Conservation (phyloP, 345 rosid genomes). For the Dovyalis caffra region DNA sequence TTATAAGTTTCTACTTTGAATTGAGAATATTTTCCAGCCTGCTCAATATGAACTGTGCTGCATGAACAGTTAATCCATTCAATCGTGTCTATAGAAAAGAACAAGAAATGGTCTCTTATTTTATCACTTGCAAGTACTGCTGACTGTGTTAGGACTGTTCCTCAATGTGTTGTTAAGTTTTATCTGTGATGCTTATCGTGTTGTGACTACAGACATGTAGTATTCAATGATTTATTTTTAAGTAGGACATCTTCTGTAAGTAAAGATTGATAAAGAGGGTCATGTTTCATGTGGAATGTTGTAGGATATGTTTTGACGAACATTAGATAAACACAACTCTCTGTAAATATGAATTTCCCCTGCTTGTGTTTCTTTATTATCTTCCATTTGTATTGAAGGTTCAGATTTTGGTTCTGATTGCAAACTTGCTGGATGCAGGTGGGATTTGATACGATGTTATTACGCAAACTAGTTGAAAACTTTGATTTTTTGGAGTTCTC, state of each 20-base stretch:
- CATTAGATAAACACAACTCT: background rate
- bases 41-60: background rate
- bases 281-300: background rate
- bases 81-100: background rate
- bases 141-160: background rate
- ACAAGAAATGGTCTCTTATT: background rate
- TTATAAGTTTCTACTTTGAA: background rate
- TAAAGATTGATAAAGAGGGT: background rate
- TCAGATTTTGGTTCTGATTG: background rate
- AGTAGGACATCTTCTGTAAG: background rate
- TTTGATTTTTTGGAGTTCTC: background rate
- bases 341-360: background rate
- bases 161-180: background rate
- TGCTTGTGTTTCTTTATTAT: background rate
- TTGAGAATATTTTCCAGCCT: background rate
- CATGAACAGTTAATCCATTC: background rate
- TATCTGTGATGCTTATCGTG: background rate
- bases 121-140: background rate
- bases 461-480: background rate
- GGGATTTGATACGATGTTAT: conserved; percentile 31
- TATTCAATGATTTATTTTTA: background rate
- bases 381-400: background rate
- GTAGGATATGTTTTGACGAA: background rate
- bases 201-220: background rate
- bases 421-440: conserved; percentile 34